Percentiles rank a stretch among this genome's conserved stretches.
phyloP scores from a whole-genome alignment of 2,329 filamentous ascomycete genomes.

The Cercospora sesami region DNA sequence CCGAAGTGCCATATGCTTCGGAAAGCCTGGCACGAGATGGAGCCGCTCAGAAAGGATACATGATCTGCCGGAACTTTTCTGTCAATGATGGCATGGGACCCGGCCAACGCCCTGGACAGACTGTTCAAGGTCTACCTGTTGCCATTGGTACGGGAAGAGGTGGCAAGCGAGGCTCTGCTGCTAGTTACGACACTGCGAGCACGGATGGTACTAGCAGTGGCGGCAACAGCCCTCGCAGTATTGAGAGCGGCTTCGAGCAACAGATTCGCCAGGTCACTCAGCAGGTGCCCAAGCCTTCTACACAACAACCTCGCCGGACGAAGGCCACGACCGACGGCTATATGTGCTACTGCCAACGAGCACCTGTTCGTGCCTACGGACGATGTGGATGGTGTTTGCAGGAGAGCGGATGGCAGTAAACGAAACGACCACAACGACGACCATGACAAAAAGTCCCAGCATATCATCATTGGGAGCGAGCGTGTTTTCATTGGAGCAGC shows the following conservation, averaged over 20 bases:
- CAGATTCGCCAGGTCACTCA: constrained; percentile 31
- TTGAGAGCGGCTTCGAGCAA: constrained; percentile 47
- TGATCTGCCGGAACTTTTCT: constrained; percentile 96
- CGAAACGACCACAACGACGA: not conserved
- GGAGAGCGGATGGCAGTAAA: constrained; percentile 43
- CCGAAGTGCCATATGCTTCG: constrained; percentile 79
- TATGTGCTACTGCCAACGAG: constrained; percentile 39
- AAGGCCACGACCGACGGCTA: constrained; percentile 26
- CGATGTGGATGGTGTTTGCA: constrained; percentile 46
- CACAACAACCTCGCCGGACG: not conserved
- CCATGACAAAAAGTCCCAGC: not conserved
- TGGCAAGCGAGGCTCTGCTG: constrained; percentile 45
- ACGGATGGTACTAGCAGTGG: constrained; percentile 49
- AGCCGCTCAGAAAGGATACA: constrained; percentile 92
- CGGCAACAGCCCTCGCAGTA: constrained; percentile 56
- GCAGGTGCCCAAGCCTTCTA: constrained; percentile 24
- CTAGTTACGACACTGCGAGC: constrained; percentile 51
- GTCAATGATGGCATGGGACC: constrained; percentile 90
- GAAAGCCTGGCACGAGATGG: constrained; percentile 85
- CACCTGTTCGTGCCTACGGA: constrained; percentile 43
- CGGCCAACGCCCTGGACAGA: constrained; percentile 56
- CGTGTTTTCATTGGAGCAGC: too few relatives aligned
- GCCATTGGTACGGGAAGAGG: constrained; percentile 63
- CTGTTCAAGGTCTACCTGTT: constrained; percentile 63
- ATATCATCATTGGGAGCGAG: not conserved